Conservation (phyloP, 2,329 filamentous ascomycete genomes). For the Diaporthe eres region DNA sequence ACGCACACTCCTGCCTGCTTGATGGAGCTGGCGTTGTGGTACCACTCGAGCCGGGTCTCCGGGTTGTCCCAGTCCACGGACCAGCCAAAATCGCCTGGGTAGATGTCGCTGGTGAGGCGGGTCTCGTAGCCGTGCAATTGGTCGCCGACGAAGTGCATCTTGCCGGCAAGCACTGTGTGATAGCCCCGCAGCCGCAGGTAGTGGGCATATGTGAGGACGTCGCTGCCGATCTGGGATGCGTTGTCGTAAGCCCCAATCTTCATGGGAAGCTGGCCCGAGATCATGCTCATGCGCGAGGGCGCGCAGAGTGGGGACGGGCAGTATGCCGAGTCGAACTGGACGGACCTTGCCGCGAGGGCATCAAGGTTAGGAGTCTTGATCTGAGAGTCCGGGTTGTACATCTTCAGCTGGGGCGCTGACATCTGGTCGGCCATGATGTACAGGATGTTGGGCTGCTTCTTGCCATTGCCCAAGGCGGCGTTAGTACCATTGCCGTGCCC, state of each 20-base stretch:
- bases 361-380: constrained; percentile 96
- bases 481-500: constrained; percentile 46
- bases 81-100: constrained; percentile 95
- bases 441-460: constrained; percentile 76
- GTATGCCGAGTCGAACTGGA: constrained; percentile 94
- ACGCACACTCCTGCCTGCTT: constrained; percentile 90
- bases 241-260: constrained; percentile 96
- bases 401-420: constrained; percentile 89
- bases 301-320: constrained; percentile 94
- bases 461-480: constrained; percentile 35
- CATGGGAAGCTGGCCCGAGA: constrained; percentile 90
- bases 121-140: constrained; percentile 96
- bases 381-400: constrained; percentile 89
- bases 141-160: constrained; percentile 98
- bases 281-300: constrained; percentile 94
- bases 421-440: constrained; percentile 99
- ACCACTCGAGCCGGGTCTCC: constrained; percentile 89
- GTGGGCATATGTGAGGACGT: constrained; percentile 92
- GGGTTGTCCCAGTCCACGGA: constrained; percentile 96
- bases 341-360: constrained; percentile 82
- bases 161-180: constrained; percentile 90
- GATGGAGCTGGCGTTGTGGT: constrained; percentile 95
- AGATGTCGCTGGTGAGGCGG: constrained; percentile 94
- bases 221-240: constrained; percentile 84
- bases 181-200: constrained; percentile 89